Evolutionary conservation across 495 filamentous ascomycete genomes (phyloP), one percentile per base, ranked within the genome.

Genomic region (Letharia columbiana): DNA sequence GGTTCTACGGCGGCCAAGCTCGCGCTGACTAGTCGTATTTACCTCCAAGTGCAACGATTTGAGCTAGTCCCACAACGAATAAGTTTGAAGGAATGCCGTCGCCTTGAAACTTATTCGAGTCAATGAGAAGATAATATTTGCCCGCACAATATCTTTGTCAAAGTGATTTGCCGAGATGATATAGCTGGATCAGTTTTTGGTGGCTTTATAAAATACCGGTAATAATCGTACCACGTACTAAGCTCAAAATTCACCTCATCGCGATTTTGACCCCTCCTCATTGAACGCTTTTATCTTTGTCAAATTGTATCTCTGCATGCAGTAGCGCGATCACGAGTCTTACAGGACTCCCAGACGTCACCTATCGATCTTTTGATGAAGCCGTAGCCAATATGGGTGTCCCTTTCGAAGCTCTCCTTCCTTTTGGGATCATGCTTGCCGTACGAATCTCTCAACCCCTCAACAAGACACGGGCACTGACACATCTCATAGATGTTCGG

Each of bases 321-420:
- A 45, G 28, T 65, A 39, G 41, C 23, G 2, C 4, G n/a, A 28
- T 23, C 18, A 6, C 9, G 63, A 57, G 50, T n/a, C 52, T 65
- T 9, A 11, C n/a, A 28, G 17, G 42, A 12, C 20, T 54, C 5
- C 39, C 13, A 17, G 17, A 61, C 40, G 17, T 47, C 56, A 45
- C 2, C 13, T 2, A 47, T 23, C 11, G 8, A 35, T 15, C 7
- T 54, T 3, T 58, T 40, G 18, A 42, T 11, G 37, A 66, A 58
- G 52, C 13, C 64, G 6, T n/a, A 33, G 37, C 66, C 83, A 83
- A 72, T 60, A 98, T 98, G 94, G 91, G 89, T 76, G 86, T 98
- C 69, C 94, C 94, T 62, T 98, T 98, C 81, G 94, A 98, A 83
- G 87, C 92, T 66, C 80, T 98, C 71, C 78, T 98, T 75, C 94